Evolutionary conservation across 371 early-diverging fungal genomes (phyloP).

Genomic region (Actinomortierella ambigua): DNA sequence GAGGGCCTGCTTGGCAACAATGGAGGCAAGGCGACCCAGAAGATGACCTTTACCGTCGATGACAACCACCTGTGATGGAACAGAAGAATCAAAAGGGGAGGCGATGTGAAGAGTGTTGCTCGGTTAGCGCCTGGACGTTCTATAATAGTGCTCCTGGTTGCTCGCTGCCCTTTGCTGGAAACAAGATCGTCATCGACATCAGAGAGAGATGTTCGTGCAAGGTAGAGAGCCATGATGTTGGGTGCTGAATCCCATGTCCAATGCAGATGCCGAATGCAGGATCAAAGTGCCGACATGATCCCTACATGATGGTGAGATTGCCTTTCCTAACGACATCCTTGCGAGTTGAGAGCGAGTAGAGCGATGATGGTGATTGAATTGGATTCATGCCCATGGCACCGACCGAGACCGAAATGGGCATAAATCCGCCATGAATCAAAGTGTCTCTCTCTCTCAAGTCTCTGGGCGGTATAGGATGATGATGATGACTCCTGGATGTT

Average conservation of each 20-base stretch:
- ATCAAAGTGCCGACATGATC: slow-evolving; percentile 1
- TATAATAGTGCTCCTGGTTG: neutral
- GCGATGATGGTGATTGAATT: neutral
- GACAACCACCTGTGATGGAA: slow-evolving; percentile 84
- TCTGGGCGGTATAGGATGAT: too few relatives aligned
- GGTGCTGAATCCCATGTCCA: neutral
- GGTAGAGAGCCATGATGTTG: neutral
- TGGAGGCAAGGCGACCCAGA: slow-evolving; percentile 98
- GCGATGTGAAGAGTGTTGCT: neutral
- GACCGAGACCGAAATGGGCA: neutral
- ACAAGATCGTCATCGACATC: too few relatives aligned
- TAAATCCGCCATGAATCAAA: neutral
- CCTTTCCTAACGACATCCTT: neutral
- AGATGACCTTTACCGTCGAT: slow-evolving; percentile 99
- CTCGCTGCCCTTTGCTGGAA: neutral
- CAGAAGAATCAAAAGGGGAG: slow-evolving; percentile 1
- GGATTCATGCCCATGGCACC: neutral
- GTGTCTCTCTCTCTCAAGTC: too few relatives aligned
- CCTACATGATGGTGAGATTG: neutral
- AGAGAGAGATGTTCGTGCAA: neutral
- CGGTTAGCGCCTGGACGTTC: slow-evolving; percentile 15
- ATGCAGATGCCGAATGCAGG: neutral
- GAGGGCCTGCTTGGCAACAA: slow-evolving; percentile 98
- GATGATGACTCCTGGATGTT: neutral
- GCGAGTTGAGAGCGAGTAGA: neutral